A percentile compares a stretch with the other conserved stretches of the same genome.
Evolutionary conservation across 1,284 basidiomycete species (phyloP).

Genomic region (Kalmanozyma brasiliensis): DNA sequence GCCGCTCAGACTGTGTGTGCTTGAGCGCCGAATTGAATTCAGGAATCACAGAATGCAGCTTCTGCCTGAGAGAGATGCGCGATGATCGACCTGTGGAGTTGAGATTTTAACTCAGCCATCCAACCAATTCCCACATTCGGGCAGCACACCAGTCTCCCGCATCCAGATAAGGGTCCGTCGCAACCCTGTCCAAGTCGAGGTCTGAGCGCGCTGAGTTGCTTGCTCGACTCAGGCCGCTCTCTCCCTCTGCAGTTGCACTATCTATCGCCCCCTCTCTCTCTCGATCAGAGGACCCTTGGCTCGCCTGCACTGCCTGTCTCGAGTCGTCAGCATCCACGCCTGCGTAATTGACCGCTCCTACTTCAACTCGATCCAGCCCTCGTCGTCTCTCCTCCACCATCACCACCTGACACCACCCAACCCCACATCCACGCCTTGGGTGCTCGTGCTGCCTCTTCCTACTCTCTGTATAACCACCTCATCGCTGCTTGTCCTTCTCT

Average conservation of each 20-base stretch:
- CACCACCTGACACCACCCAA: conserved; percentile 18
- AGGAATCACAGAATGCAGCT: too few species aligned
- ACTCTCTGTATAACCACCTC: neutral
- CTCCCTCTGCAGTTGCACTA: conserved; percentile 6
- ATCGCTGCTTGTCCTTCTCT: neutral
- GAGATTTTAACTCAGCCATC: conserved; percentile 27
- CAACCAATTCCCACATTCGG: conserved; percentile 2
- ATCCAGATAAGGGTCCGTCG: conserved; percentile 8
- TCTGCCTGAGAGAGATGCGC: conserved; percentile 20
- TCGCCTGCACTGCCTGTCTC: too few species aligned
- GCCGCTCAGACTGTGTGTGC: too few species aligned
- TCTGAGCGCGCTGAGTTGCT: too few species aligned
- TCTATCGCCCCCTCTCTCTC: neutral
- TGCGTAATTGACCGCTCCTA: conserved; percentile 6
- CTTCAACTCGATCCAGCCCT: conserved; percentile 16
- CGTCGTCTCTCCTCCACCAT: conserved; percentile 10
- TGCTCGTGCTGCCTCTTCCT: conserved; percentile 11
- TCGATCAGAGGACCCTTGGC: conserved; percentile 3
- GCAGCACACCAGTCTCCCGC: conserved; percentile 23
- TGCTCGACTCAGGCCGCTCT: too few species aligned
- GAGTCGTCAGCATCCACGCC: conserved; percentile 17
- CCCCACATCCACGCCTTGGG: conserved; percentile 10
- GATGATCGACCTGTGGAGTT: conserved; percentile 46
- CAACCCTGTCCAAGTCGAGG: too few species aligned
- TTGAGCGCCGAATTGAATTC: conserved; percentile 35